These are phyloP conservation scores for Suillus fuscotomentosus DNA, from an alignment of 768 basidiomycete species.

Conservation along the genomic window DNA sequence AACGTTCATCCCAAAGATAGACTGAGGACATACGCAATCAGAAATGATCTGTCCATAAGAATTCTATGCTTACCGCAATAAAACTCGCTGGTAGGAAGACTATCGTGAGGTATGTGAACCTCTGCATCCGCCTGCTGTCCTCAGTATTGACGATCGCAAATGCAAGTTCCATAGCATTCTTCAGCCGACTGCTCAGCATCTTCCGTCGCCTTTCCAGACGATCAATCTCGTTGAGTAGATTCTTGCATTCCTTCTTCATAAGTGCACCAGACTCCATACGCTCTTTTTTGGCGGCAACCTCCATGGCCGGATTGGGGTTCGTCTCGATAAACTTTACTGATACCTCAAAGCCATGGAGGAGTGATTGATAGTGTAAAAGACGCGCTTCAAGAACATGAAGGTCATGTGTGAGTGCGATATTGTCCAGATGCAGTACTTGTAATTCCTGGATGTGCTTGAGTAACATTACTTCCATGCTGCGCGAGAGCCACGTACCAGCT, in stretches of 20 bases:
- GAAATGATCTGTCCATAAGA: too few species aligned
- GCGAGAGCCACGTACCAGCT: conserved; percentile 36
- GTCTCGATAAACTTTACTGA: conserved; percentile 41
- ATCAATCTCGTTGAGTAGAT: conserved; percentile 40
- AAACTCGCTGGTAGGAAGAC: conserved; percentile 51
- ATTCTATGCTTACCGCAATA: not conserved
- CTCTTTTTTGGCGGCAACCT: conserved; percentile 7
- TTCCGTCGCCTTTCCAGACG: conserved; percentile 15
- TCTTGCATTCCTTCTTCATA: conserved; percentile 7
- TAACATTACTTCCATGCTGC: not conserved
- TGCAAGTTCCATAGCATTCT: conserved; percentile 20
- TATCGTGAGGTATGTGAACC: conserved; percentile 48
- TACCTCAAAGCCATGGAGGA: conserved; percentile 48
- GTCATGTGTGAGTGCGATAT: conserved; percentile 38
- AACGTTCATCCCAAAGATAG: too few species aligned
- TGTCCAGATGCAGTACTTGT: not conserved
- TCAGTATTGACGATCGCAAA: conserved; percentile 53
- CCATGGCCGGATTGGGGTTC: conserved; percentile 44
- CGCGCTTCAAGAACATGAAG: conserved; percentile 50
- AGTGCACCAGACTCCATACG: conserved; percentile 19
- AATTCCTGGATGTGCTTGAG: not conserved
- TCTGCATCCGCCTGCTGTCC: conserved; percentile 45
- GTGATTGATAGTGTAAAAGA: conserved; percentile 43
- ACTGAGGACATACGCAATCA: too few species aligned
- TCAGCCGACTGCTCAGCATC: conserved; percentile 14